Base-by-base conservation (phyloP, 1,284 basidiomycete species). In the Agaricales sp. region DNA sequence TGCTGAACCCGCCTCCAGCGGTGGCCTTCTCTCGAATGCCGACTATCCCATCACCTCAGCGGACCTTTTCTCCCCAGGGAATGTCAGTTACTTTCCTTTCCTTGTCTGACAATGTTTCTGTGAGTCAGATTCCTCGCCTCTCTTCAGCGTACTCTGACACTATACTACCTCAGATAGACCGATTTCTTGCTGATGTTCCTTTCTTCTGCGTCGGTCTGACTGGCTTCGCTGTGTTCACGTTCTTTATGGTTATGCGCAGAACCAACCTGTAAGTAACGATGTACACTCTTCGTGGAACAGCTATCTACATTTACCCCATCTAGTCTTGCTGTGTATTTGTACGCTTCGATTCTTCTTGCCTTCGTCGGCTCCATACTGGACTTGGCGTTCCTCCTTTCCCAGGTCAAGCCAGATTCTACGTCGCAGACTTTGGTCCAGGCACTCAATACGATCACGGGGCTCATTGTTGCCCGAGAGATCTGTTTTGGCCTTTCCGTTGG, bases 351-450 rank as follows among this genome's bases (percentile, higher is more conserved):
- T 16, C 66, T 82, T 48, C 55, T 82, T 21, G 71, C 75, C 2
- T 87, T 88, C 59, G 57, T 71, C 24, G 80, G 77, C n/a, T 73
- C 74, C 2, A 71, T 83, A 41, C 61, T 87, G 43, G 83, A 87
- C 60, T 66, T 87, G n/a, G 67, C 70, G 38, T 74, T 78, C 59
- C 60, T 77, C 38, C 67, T 86, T 22, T 53, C 67, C 46, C 62
- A 67, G 49, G 39, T 41, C 16, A 14, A 14, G 6, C 6, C 39
- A 4, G 39, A 41, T 20, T 71, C 70, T n/a, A 48, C 58, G 19
- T 53, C 53, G 21, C 56, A 62, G 20, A 58, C 54, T 16, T 51
- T 61, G 4, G 53, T 60, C 37, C 48, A 57, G 14, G 59, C 58
- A 19, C 57, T 63, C n/a, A 55, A 59, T 21, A 55, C 61, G n/a